These are phyloP conservation scores for Ostreobium quekettii DNA, from an alignment of 139 green algal genomes.

Conservation along the genomic window DNA sequence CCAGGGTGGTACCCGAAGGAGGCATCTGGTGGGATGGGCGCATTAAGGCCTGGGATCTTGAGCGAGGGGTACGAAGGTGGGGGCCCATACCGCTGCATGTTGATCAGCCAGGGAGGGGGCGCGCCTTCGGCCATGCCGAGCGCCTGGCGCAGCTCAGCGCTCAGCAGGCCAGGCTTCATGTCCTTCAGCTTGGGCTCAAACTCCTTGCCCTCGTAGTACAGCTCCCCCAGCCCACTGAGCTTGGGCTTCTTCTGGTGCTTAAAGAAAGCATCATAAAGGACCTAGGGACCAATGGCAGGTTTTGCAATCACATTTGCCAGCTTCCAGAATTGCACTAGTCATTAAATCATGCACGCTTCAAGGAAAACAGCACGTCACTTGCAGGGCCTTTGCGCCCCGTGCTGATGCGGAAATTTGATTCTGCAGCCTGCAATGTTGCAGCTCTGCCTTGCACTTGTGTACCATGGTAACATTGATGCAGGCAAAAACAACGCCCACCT, in stretches of 20 bases:
- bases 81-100: conserved; percentile 89
- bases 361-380: no score
- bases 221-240: conserved; percentile 72
- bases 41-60: conserved; percentile 85
- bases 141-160: conserved; percentile 60
- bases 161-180: conserved; percentile 55
- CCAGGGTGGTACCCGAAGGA: conserved; percentile 81
- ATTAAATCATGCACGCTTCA: no score
- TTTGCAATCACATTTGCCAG: background rate
- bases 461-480: no score
- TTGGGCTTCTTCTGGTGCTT: conserved; percentile 92
- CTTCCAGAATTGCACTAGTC: no score
- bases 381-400: no score
- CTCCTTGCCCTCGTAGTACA: conserved; percentile 97
- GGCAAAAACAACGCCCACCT: no score
- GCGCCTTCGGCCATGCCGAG: conserved; percentile 73
- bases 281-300: conserved; percentile 2
- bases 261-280: conserved; percentile 98
- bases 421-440: no score
- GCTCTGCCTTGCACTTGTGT: no score
- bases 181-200: conserved; percentile 52
- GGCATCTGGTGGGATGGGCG: conserved; percentile 80
- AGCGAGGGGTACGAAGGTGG: conserved; percentile 87
- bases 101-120: conserved; percentile 93
- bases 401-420: no score